These are phyloP conservation scores for Mycena haematopus DNA, from an alignment of 768 basidiomycete species.

Conservation along the genomic window DNA sequence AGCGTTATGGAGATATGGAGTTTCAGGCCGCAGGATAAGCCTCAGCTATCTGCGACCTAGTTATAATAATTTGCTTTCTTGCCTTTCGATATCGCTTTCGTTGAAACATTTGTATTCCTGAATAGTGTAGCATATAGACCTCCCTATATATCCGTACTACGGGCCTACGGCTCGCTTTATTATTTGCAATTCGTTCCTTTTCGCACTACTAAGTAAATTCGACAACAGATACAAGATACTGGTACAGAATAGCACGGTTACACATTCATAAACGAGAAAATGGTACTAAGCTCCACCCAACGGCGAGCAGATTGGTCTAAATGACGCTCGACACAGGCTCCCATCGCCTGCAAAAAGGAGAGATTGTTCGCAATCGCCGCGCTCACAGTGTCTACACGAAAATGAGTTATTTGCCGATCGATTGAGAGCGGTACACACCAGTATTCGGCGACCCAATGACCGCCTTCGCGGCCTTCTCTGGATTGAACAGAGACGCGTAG, in stretches of 20 bases:
- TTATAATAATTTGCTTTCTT: background rate
- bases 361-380: constrained; percentile 58
- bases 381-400: constrained; percentile 57
- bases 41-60: background rate
- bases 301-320: constrained; percentile 87
- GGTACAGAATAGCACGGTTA: constrained; percentile 35
- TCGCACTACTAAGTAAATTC: background rate
- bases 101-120: constrained; percentile 9
- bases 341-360: constrained; percentile 58
- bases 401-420: background rate
- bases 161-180: background rate
- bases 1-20: constrained; percentile 91
- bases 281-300: constrained; percentile 80
- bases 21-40: constrained; percentile 55
- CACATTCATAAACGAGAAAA: constrained; percentile 86
- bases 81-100: background rate
- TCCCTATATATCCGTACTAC: constrained; percentile 1
- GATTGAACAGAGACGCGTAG: constrained; percentile 80
- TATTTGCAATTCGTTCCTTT: background rate
- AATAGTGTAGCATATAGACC: constrained; percentile 16
- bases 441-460: constrained; percentile 52
- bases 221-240: constrained; percentile 10
- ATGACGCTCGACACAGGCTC: constrained; percentile 72
- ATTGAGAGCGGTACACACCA: constrained; percentile 35
- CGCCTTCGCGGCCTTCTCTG: constrained; percentile 61